Base-by-base conservation (phyloP, 179 eudicot genomes). In the Heliamphora ciliata region DNA sequence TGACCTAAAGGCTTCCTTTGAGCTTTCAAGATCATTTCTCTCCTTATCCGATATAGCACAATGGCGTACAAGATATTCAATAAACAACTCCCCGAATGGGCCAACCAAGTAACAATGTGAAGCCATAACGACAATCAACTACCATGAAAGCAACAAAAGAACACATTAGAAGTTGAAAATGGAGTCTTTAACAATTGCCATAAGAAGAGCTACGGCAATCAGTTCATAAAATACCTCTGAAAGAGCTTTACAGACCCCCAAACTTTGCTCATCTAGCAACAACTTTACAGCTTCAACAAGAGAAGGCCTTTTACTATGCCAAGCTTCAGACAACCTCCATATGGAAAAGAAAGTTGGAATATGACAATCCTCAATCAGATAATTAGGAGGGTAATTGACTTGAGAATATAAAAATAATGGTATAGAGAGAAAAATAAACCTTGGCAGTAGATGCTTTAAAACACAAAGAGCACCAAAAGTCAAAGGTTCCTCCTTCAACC, bases 61-160 rank as follows among this genome's bases (percentile, higher is more conserved):
- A 83, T 93, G 89, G 79, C 92, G 93, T 54, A 96, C 98, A 83
- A 96, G 92, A 82, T 91, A 96, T 82, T 96, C 99, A 84, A 96
- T 92, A 86, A 96, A 96, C 77, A 88, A 81, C 89, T 96, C 99
- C 79, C 98, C 99, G 1, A 96, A 86, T 86, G 93, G 85, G 84
- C 99, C 99, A 83, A 91, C 91, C 90, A 96, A 87, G 90, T 94
- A 96, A 86, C 99, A 96, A 85, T 96, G 96, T 40, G 99, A 96
- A 84, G 99, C 99, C 99, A 96, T 96, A 40, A 95, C 98, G 79
- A 94, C 97, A 81, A 93, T 94, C 77, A 96, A 87, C 99, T 96
- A 89, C 74, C 81, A 89, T 64, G 66, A 84, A 74, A 67, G 74
- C 77, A 84, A 81, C 55, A 47, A 71, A 63, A 79, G 18, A 48